Base-by-base conservation (phyloP, 345 rosid genomes). In the Bruguiera gymnorhiza region DNA sequence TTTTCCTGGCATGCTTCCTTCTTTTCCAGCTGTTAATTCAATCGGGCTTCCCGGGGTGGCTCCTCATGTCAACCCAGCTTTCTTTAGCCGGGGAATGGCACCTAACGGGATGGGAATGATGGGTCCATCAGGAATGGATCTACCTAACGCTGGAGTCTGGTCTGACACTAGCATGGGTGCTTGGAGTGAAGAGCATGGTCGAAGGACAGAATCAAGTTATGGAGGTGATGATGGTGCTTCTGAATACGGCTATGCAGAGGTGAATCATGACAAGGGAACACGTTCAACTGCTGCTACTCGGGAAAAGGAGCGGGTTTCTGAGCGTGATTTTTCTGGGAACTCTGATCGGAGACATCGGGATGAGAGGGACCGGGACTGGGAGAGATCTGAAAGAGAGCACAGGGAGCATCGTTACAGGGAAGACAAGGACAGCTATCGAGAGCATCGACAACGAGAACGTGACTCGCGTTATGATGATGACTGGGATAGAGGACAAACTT, bases 31-130 rank as follows among this genome's bases (percentile, higher is more conserved):
- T 43, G 85, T 85, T 52, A 88, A 90, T 48, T 85, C 85, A 16
- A 83, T 88, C 62, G 86, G 93, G 58, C 78, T 88, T 72, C 89
- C 91, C 70, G 96, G 93, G 50, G 93, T 88, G 58, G 96, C 93
- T 75, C 96, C 96, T 43, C 96, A 90, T 78, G 87, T 90, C 52
- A 90, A 90, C 75, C 93, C 93, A 27, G 91, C 93, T 23, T 86
- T 90, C 67, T 90, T 90, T 73, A 87, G 86, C 39, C 80, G 87
- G 60, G 90, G 91, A 60, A 88, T 90, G 90, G 89, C 89, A 4
- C 84, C 86, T 84, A 83, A 76, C 76, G 91, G 83, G 65, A 86
- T 90, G 90, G 91, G 93, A 50, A 90, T 90, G 93, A 85, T 88
- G 91, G 89, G 86, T 7, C 64, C 75, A 29, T 46, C 82, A 61